Percentiles rank a stretch among this genome's conserved stretches.
Conservation (phyloP, 1,284 basidiomycete genomes). For the Polyporus tsugae region DNA sequence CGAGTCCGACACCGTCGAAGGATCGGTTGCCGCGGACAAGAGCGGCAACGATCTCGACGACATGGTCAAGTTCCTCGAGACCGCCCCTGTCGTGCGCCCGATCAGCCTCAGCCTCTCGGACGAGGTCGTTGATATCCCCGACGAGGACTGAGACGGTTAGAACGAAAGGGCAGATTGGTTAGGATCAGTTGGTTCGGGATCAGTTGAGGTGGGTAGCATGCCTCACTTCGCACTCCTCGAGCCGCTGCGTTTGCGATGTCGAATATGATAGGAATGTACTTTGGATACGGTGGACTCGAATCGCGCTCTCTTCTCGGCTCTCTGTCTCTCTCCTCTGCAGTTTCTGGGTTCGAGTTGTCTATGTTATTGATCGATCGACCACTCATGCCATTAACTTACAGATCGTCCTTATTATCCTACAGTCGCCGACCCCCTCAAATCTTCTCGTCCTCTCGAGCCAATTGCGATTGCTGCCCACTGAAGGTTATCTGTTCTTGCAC, state of each 20-base stretch:
- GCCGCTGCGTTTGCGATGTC: background rate
- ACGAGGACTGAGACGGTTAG: slow-evolving; percentile 38
- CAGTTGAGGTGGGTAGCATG: slow-evolving; percentile 6
- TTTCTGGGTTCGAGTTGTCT: background rate
- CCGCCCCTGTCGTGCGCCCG: slow-evolving; percentile 37
- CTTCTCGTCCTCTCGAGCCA: background rate
- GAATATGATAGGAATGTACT: slow-evolving; percentile 7
- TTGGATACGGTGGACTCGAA: background rate
- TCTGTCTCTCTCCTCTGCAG: background rate
- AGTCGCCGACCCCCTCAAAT: background rate
- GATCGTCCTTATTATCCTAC: background rate
- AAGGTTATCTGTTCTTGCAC: background rate
- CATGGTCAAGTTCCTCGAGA: slow-evolving; percentile 71
- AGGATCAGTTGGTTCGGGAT: background rate
- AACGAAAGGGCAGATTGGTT: background rate
- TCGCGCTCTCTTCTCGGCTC: background rate
- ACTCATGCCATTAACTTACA: slow-evolving; percentile 11
- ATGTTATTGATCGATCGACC: background rate
- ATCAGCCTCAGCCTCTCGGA: slow-evolving; percentile 45
- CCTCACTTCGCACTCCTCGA: background rate
- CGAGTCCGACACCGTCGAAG: slow-evolving; percentile 32
- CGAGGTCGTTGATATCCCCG: slow-evolving; percentile 45
- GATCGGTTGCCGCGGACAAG: slow-evolving; percentile 33
- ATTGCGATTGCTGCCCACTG: background rate
- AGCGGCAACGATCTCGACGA: slow-evolving; percentile 60